Evolutionary conservation across 345 rosid genomes (phyloP), one percentile per base, ranked within the genome.

Genomic region (Noccaea bulbosa): DNA sequence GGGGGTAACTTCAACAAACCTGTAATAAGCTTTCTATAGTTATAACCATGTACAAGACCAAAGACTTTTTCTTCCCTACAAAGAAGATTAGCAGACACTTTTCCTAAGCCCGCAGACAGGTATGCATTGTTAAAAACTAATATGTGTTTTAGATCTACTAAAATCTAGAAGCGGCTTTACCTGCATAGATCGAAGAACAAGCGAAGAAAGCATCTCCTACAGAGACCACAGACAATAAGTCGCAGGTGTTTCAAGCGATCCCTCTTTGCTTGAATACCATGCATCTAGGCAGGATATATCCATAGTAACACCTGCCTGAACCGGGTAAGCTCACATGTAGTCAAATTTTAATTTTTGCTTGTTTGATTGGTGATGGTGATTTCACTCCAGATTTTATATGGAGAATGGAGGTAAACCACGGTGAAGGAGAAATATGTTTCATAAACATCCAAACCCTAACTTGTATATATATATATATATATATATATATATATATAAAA

Each of bases 221-320:
- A 91, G 71, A 94, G 96, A 57, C 93, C 97, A 57, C 67, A 85
- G 49, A 89, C 85, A 46, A 94, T 84, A 87, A n/a, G 92, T 74
- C 37, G 99, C 97, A 46, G 92, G 90, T 48, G 74, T 81, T 77
- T 88, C 90, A 74, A 88, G 71, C 50, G 86, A 74, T 39, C 93
- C 89, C 12, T 86, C 95, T 80, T 88, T 77, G 71, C 53, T 82
- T 55, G 90, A 82, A 82, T 89, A 94, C 97, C 96, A 89, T 41
- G 99, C 95, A 77, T 94, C 96, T 75, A 94, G 83, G 72, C 95
- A 81, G 62, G 93, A 94, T 65, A 94, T 94, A 80, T 88, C 96
- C 93, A 89, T 81, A 22, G 97, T 85, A 45, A 94, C 96, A 74
- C 99, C 99, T 9, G 80, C 74, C 77, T 88, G 96, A 94, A 91